A percentile compares a stretch with the other conserved stretches of the same genome.
Evolutionary conservation across 495 filamentous ascomycete genomes (phyloP).

Genomic region (Parmelia sp.): DNA sequence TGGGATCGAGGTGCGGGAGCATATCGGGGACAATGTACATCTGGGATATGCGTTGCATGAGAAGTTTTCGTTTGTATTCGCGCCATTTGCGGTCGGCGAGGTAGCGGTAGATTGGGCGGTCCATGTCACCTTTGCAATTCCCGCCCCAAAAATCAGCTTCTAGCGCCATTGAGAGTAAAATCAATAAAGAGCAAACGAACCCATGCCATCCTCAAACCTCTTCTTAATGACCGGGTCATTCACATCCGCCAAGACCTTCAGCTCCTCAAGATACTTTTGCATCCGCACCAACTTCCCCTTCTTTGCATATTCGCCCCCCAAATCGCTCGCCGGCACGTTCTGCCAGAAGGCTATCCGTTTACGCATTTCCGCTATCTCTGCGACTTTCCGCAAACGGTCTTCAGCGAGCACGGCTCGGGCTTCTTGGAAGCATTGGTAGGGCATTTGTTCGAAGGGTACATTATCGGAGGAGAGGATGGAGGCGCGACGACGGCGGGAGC

Average conservation of each 20-base stretch:
- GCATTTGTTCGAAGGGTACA: constrained; percentile 85
- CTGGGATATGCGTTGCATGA: constrained; percentile 81
- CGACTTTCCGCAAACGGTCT: constrained; percentile 77
- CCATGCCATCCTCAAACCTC: constrained; percentile 85
- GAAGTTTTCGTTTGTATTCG: constrained; percentile 63
- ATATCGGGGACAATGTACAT: constrained; percentile 90
- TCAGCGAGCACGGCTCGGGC: constrained; percentile 73
- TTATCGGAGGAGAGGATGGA: constrained; percentile 60
- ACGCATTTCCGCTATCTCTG: constrained; percentile 52
- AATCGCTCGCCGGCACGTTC: constrained; percentile 49
- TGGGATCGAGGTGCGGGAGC: constrained; percentile 75
- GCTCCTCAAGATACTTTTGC: constrained; percentile 63
- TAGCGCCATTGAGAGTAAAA: neutral
- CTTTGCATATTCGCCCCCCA: constrained; percentile 55
- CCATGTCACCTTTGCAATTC: constrained; percentile 76
- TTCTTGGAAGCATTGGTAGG: constrained; percentile 96
- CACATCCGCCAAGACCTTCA: constrained; percentile 88
- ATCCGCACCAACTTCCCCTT: constrained; percentile 63
- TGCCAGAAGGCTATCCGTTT: constrained; percentile 55
- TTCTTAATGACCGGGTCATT: constrained; percentile 95
- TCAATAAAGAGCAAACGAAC: constrained; percentile 40
- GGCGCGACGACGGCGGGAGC: constrained; percentile 76
- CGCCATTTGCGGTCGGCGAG: constrained; percentile 86
- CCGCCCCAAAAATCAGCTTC: neutral
- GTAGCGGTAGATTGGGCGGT: constrained; percentile 90